Conservation (phyloP, 441 rosid species). For the Manihot esculenta region DNA sequence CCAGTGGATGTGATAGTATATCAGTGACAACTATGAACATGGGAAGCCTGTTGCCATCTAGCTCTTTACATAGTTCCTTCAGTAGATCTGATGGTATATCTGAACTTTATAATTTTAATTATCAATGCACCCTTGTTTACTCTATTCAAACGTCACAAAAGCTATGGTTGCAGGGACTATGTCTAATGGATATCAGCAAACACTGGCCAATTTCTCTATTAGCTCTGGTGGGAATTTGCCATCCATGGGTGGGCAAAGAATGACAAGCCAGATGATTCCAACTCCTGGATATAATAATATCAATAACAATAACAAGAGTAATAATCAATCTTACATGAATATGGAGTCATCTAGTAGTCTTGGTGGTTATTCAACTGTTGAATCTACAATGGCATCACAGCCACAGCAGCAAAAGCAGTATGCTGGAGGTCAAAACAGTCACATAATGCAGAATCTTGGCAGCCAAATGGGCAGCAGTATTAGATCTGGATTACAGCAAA, state of each 20-base stretch:
- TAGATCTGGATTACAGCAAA: slow-evolving; percentile 85
- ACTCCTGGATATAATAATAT: slow-evolving; percentile 81
- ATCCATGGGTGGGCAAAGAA: slow-evolving; percentile 63
- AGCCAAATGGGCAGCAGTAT: slow-evolving; percentile 76
- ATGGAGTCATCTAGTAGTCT: slow-evolving; percentile 62
- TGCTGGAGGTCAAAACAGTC: slow-evolving; percentile 71
- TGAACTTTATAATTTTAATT: not conserved
- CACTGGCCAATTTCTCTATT: slow-evolving; percentile 63
- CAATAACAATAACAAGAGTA: slow-evolving; percentile 43
- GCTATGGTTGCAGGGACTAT: slow-evolving; percentile 53
- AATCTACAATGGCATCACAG: slow-evolving; percentile 63
- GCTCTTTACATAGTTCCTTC: slow-evolving; percentile 57
- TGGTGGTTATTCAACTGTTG: slow-evolving; percentile 71
- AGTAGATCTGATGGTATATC: slow-evolving; percentile 48
- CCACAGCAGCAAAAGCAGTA: slow-evolving; percentile 77
- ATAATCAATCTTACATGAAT: slow-evolving; percentile 58
- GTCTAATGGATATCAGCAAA: slow-evolving; percentile 84
- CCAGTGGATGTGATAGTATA: slow-evolving; percentile 51
- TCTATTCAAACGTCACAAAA: slow-evolving; percentile 2
- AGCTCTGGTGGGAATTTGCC: slow-evolving; percentile 81
- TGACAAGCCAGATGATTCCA: slow-evolving; percentile 94
- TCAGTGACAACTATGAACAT: slow-evolving; percentile 51
- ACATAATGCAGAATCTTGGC: slow-evolving; percentile 73
- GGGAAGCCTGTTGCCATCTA: slow-evolving; percentile 53
- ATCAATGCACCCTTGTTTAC: slow-evolving; percentile 8